These are phyloP conservation scores for Phytophthora fragariae DNA, from an alignment of 352 stramenopile genomes.

Conservation along the genomic window DNA sequence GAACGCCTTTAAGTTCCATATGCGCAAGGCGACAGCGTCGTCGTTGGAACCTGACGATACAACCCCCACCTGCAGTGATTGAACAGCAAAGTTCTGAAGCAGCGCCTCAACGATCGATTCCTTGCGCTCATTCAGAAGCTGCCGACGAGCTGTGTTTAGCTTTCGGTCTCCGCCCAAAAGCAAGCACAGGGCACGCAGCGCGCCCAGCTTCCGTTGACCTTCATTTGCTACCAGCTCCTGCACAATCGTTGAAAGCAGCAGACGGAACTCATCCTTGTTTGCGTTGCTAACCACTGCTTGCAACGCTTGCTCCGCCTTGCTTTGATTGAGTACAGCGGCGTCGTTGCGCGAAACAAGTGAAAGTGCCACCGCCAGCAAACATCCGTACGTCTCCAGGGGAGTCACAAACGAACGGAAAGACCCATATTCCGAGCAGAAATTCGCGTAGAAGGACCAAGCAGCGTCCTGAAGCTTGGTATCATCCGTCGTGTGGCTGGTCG, in stretches of 20 bases:
- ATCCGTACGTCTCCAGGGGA: slow-evolving; percentile 66
- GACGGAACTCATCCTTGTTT: slow-evolving; percentile 77
- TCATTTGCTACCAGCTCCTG: slow-evolving; percentile 58
- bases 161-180: slow-evolving; percentile 74
- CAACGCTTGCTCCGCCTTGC: slow-evolving; percentile 39
- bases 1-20: slow-evolving; percentile 72
- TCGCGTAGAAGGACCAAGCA: slow-evolving; percentile 62
- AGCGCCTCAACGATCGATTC: slow-evolving; percentile 53
- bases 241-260: slow-evolving; percentile 65
- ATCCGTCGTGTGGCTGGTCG: slow-evolving; percentile 4
- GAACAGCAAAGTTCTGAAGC: slow-evolving; percentile 52
- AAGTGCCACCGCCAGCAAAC: slow-evolving; percentile 62
- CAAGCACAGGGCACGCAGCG: slow-evolving; percentile 60
- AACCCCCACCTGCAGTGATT: slow-evolving; percentile 31
- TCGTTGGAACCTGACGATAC: background rate
- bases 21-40: slow-evolving; percentile 21
- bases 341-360: slow-evolving; percentile 24
- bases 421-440: slow-evolving; percentile 62
- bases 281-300: slow-evolving; percentile 58
- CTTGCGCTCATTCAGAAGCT: slow-evolving; percentile 63
- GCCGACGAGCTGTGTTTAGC: slow-evolving; percentile 54
- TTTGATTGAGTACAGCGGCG: background rate
- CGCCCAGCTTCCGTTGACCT: slow-evolving; percentile 52
- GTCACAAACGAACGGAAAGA: slow-evolving; percentile 53
- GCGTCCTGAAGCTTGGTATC: slow-evolving; percentile 26